Evolutionary conservation across 306 rosid species (phyloP), one percentile per base, ranked within the genome.

Genomic region (Morella rubra): DNA sequence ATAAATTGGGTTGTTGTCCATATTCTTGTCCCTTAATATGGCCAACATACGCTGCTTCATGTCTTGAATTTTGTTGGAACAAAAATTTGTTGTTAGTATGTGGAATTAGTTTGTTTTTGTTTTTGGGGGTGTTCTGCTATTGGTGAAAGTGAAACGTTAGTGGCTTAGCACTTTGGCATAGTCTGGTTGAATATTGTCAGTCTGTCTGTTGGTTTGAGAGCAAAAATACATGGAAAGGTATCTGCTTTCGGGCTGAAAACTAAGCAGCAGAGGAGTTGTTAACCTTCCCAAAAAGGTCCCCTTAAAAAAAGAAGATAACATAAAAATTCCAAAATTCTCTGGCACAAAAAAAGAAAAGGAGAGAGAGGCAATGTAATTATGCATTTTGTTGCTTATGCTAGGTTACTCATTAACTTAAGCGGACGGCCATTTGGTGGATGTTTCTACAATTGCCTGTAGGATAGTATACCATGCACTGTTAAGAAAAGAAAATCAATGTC

Each of bases 351-450:
- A 18, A 15, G 6, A 8, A 22, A 65, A 18, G 9, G 22, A 16
- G 9, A 8, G 11, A 7, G 13, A 0, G 0, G 50, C 4, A 42
- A 41, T 42, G 51, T n/a, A 16, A 18, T 66, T 66, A 18, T 66
- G 22, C 15, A 66, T 42, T 60, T 66, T 19, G 51, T 49, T 42
- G 50, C 20, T 12, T 16, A 2, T 41, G 15, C 4, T 18, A 66
- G 71, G 71, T 42, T 24, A 66, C 27, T 40, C 70, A 65, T 66
- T 66, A 18, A 66, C 27, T 42, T 42, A 66, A 66, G 7, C 46
- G 18, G 50, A 61, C 40, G 40, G 5, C 2, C 22, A 64, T 64
- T 40, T 40, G 51, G 27, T 1, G 15, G 27, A 18, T 66, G 71
- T 42, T 42, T 18, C 12, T n/a, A 8, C 46, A 22, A 12, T 42